Conservation (phyloP, 129 eudicot species). For the Silybum marianum region DNA sequence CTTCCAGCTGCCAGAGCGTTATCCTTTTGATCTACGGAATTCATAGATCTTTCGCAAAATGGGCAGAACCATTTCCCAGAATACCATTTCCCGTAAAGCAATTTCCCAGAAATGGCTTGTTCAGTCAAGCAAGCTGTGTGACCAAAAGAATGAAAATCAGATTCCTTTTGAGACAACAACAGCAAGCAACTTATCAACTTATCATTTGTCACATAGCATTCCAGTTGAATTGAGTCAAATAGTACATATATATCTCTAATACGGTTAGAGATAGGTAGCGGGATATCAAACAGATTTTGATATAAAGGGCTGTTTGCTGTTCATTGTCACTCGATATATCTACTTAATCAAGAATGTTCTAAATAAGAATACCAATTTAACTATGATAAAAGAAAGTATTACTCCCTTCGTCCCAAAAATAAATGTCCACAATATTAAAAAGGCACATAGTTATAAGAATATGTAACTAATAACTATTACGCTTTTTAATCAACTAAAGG, state of each 20-base stretch:
- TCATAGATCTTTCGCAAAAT: constrained; percentile 54
- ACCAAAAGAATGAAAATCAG: constrained; percentile 11
- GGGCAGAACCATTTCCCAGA: constrained; percentile 64
- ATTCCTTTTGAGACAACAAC: not conserved
- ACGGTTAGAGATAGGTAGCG: not conserved
- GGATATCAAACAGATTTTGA: not conserved
- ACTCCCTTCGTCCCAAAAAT: not conserved
- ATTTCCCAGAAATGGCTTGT: constrained; percentile 51
- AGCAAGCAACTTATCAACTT: not conserved
- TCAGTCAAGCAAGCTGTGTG: constrained; percentile 64
- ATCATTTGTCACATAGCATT: not conserved
- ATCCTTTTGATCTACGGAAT: constrained; percentile 45
- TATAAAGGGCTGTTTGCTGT: not conserved
- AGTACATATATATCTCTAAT: not conserved
- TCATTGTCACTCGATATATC: not conserved
- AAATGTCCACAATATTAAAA: not conserved
- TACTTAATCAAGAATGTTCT: not conserved
- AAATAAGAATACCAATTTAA: not conserved
- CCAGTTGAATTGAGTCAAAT: not conserved
- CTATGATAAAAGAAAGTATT: too few relatives aligned
- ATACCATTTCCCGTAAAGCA: constrained; percentile 43
- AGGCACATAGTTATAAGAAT: not conserved
- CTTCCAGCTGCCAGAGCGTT: constrained; percentile 84
- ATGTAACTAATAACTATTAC: not conserved
- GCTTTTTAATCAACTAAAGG: not conserved